Evolutionary conservation across 225 moss, liverwort and hornwort genomes (phyloP).

Genomic region (Physcomitrium patens): DNA sequence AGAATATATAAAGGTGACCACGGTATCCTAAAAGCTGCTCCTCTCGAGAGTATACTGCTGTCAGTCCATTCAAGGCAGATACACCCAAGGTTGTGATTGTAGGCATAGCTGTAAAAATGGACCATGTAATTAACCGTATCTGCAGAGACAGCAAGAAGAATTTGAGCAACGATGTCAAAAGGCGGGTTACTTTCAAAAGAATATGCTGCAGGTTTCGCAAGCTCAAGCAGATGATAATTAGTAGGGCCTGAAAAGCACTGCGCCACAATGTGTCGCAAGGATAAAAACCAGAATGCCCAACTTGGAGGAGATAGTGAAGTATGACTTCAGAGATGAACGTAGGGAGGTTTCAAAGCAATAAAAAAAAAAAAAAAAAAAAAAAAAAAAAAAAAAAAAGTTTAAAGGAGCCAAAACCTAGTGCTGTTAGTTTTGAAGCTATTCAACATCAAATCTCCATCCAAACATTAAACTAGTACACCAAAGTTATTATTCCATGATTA

Average conservation of each 20-base stretch:
- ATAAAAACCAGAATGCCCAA: not conserved
- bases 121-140: conserved; percentile 72
- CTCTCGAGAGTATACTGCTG: conserved; percentile 56
- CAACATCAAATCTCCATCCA: not conserved
- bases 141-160: conserved; percentile 29
- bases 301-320: not conserved
- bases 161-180: not conserved
- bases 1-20: conserved; percentile 44
- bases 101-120: conserved; percentile 79
- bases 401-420: not conserved
- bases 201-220: conserved; percentile 12
- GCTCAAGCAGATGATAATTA: not conserved
- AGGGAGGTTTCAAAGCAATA: not conserved
- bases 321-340: not conserved
- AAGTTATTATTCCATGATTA: not conserved
- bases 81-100: conserved; percentile 71
- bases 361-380: no score
- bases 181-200: not conserved
- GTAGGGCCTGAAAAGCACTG: conserved; percentile 7
- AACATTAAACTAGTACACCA: not conserved
- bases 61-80: conserved; percentile 69
- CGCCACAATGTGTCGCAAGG: not conserved
- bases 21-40: conserved; percentile 34
- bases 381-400: no score
- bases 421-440: not conserved